A percentile compares a stretch with the other conserved stretches of the same genome.
phyloP scores from a whole-genome alignment of 495 filamentous ascomycete species.

The Trichoderma reesei region DNA sequence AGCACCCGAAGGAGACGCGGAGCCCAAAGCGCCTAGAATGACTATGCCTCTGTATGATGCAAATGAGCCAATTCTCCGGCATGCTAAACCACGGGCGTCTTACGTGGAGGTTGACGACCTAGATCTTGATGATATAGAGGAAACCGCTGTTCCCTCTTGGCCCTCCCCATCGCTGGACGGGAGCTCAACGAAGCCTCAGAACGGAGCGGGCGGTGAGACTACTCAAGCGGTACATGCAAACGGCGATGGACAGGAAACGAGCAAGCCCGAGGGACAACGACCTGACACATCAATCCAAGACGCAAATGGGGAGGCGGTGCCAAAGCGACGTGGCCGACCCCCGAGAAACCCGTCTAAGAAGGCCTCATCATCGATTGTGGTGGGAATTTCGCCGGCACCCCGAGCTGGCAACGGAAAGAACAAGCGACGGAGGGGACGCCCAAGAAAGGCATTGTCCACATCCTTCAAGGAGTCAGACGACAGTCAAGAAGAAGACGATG shows the following conservation, averaged over 20 bases:
- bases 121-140: slow-evolving; percentile 7
- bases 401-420: neutral
- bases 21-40: neutral
- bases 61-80: slow-evolving; percentile 31
- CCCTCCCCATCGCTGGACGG: neutral
- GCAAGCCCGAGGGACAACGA: neutral
- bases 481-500: no score
- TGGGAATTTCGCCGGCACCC: neutral
- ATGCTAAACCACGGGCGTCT: slow-evolving; percentile 34
- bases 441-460: neutral
- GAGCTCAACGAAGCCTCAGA: neutral
- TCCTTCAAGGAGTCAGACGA: neutral
- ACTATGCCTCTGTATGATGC: slow-evolving; percentile 11
- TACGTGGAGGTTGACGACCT: slow-evolving; percentile 29
- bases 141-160: neutral
- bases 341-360: neutral
- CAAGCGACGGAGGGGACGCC: neutral
- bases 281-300: neutral
- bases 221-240: neutral
- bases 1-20: neutral
- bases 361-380: neutral
- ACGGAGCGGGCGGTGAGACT: neutral
- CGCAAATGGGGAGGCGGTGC: neutral
- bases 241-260: neutral
- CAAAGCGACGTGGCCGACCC: neutral